Base-by-base conservation (phyloP, 2,329 filamentous ascomycete species). In the Apiospora arundinis region DNA sequence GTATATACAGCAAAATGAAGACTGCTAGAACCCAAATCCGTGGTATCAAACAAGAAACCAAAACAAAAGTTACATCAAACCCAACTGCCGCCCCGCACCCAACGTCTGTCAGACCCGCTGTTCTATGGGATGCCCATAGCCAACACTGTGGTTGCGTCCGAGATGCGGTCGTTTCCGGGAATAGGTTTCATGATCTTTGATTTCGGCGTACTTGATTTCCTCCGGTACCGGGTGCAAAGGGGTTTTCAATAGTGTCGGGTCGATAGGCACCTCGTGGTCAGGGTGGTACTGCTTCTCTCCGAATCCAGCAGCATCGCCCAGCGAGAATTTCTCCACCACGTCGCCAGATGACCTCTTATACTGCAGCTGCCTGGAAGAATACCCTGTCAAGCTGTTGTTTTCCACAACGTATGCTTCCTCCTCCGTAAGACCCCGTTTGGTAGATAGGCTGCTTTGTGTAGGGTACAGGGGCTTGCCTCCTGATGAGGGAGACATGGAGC, bases 191-290 rank as follows among this genome's bases (percentile, higher is more conserved):
- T 25, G 28, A 8, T 37, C 67, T 25, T 21, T 46, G 14, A 48
- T 46, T 23, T 69, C 67, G 5, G 67, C 46, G 46, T 69, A 69
- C 16, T 56, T 69, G 48, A 42, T 42, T 16, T 69, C 67, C 23
- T 69, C 66, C 44, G 18, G 21, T n/a, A 14, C 66, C 32, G n/a
- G 5, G 4, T 28, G 32, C 56, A 63, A 21, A 14, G 18, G n/a
- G 18, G 18, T 18, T 40, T 40, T 63, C 56, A 63, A 21, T 11
- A 63, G 9, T n/a, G 56, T 23, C 32, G 46, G 46, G n/a, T 52
- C 67, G n/a, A 69, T 52, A 23, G 67, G 67, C 25, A 56, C 1
- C 18, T 14, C 18, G 56, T 63, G 56, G 56, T 63, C 56, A 6
- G 56, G 56, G 12, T 63, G 56, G n/a, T 63, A 63, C 56, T 63